phyloP scores from a whole-genome alignment of 108 stramenopile species.

The Skeletonema costatum region DNA sequence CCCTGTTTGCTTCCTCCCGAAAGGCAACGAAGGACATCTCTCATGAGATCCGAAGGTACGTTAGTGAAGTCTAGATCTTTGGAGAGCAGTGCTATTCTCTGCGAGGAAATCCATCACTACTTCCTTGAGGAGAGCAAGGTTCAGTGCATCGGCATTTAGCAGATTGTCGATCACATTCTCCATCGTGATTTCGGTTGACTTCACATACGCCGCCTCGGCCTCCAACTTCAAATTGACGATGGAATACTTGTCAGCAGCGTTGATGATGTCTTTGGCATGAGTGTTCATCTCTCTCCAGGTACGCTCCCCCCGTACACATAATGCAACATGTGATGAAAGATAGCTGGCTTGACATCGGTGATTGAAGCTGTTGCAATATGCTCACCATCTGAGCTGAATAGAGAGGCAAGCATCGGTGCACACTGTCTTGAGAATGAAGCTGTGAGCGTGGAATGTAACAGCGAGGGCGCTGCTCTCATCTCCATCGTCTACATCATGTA shows the following conservation, averaged over 20 bases:
- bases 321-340: background rate
- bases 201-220: background rate
- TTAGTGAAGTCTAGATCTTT: no score
- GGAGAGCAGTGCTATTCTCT: background rate
- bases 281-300: no score
- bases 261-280: background rate
- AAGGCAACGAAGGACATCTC: no score
- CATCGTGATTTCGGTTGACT: background rate
- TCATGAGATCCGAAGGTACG: no score
- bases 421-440: background rate
- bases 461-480: background rate
- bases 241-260: constrained; percentile 9
- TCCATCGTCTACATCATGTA: background rate
- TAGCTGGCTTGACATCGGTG: background rate
- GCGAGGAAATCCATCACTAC: constrained; percentile 9
- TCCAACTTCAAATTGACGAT: background rate
- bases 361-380: background rate
- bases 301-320: background rate
- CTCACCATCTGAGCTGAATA: background rate
- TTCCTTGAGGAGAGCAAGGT: constrained; percentile 4
- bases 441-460: background rate
- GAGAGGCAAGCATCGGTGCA: background rate
- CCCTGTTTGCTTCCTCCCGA: no score
- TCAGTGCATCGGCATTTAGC: background rate
- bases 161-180: background rate